phyloP scores from a whole-genome alignment of 176 grass and related monocot genomes.

The Avena eriantha region DNA sequence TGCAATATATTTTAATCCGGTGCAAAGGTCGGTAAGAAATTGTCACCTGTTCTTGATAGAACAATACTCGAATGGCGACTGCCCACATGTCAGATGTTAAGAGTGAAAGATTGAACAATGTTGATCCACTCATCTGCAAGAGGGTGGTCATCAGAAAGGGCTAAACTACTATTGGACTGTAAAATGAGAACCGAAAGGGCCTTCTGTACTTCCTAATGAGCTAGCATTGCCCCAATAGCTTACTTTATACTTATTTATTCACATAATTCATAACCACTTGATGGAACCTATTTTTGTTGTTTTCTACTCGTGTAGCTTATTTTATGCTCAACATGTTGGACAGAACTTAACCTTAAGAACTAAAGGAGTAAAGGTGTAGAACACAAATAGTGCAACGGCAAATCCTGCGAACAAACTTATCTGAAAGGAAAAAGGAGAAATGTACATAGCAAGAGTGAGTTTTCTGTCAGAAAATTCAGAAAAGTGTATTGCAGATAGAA shows the following conservation, averaged over 20 bases:
- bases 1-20: constrained; percentile 21
- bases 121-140: constrained; percentile 66
- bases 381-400: constrained; percentile 55
- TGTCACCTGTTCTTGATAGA: constrained; percentile 58
- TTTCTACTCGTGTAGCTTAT: constrained; percentile 16
- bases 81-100: constrained; percentile 75
- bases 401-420: constrained; percentile 54
- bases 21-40: constrained; percentile 12
- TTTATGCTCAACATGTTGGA: background rate
- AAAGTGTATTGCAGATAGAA: constrained; percentile 22
- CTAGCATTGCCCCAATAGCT: background rate
- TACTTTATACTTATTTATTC: constrained; percentile 20
- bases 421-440: constrained; percentile 33
- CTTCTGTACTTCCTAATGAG: background rate
- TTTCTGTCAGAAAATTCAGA: constrained; percentile 18
- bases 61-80: constrained; percentile 60
- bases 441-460: constrained; percentile 7
- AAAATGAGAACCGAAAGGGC: constrained; percentile 3
- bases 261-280: constrained; percentile 9
- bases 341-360: constrained; percentile 58
- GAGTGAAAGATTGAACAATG: constrained; percentile 65
- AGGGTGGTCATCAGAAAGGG: constrained; percentile 6
- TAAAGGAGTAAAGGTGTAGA: constrained; percentile 57
- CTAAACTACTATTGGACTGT: constrained; percentile 3
- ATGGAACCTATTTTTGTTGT: constrained; percentile 3